phyloP scores from a whole-genome alignment of 345 rosid genomes.

The Gynandropsis gynandra region DNA sequence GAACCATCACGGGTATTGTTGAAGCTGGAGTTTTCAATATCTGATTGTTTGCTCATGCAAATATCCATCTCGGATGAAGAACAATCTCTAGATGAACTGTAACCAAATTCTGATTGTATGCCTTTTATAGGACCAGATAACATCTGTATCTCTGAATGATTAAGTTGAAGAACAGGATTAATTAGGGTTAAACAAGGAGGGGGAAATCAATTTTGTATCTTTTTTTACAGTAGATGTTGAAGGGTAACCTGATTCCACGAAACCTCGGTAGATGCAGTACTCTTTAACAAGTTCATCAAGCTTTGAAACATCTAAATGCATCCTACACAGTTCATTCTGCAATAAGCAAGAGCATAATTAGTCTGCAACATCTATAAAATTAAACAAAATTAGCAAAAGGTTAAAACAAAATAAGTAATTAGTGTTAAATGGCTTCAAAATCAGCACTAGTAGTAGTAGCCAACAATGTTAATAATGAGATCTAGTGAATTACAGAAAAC shows the following conservation, averaged over 20 bases:
- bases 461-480: not conserved
- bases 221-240: conserved; percentile 12
- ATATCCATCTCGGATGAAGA: conserved; percentile 48
- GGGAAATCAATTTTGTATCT: not conserved
- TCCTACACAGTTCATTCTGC: conserved; percentile 95
- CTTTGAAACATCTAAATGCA: conserved; percentile 60
- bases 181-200: conserved; percentile 9
- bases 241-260: conserved; percentile 44
- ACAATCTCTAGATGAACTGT: conserved; percentile 38
- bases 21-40: conserved; percentile 43
- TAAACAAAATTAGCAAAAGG: not conserved
- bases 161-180: conserved; percentile 16
- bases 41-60: conserved; percentile 40
- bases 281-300: conserved; percentile 83
- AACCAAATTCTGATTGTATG: conserved; percentile 35
- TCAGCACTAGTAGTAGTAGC: conserved; percentile 1
- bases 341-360: conserved; percentile 19
- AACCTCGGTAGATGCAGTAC: conserved; percentile 91
- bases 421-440: not conserved
- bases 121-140: conserved; percentile 32
- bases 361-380: conserved; percentile 1
- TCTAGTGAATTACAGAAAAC: not conserved
- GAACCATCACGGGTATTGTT: conserved; percentile 34
- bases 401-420: not conserved
- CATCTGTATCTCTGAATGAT: conserved; percentile 34